phyloP scores from a whole-genome alignment of 176 grass and related monocot species.

The Alopecurus myosuroides region DNA sequence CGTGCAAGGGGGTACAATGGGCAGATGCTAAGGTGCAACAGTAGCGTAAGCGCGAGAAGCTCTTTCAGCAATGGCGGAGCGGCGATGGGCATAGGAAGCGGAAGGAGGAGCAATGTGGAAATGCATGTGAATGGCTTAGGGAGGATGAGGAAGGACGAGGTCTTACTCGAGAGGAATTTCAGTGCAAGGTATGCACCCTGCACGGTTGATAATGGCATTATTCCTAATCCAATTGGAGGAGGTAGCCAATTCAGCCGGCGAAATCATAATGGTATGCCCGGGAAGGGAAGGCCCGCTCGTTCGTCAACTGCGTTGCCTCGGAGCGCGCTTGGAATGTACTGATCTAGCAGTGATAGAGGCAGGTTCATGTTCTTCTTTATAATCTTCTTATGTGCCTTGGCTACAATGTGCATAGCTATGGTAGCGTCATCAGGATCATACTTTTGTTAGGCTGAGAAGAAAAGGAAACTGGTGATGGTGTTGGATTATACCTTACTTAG shows the following conservation, averaged over 20 bases:
- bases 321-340: conserved; percentile 46
- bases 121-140: conserved; percentile 31
- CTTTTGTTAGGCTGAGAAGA: conserved; percentile 9
- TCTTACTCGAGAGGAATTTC: conserved; percentile 59
- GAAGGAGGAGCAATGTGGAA: conserved; percentile 55
- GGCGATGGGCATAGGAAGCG: neutral
- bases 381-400: neutral
- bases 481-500: conserved; percentile 26
- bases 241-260: conserved; percentile 27
- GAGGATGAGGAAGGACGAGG: conserved; percentile 64
- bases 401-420: conserved; percentile 27
- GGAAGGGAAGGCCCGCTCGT: conserved; percentile 35
- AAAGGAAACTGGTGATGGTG: neutral
- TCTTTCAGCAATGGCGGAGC: conserved; percentile 34
- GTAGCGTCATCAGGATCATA: neutral
- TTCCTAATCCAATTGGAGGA: conserved; percentile 30
- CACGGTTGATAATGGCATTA: conserved; percentile 26
- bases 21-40: conserved; percentile 69
- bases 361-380: neutral
- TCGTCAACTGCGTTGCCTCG: conserved; percentile 37
- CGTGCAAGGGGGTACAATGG: conserved; percentile 40
- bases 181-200: conserved; percentile 52
- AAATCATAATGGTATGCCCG: conserved; percentile 31
- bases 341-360: conserved; percentile 13
- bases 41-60: conserved; percentile 59